Evolutionary conservation across 768 basidiomycete species (phyloP), one percentile per base, ranked within the genome.

Genomic region (Mycena galopus): DNA sequence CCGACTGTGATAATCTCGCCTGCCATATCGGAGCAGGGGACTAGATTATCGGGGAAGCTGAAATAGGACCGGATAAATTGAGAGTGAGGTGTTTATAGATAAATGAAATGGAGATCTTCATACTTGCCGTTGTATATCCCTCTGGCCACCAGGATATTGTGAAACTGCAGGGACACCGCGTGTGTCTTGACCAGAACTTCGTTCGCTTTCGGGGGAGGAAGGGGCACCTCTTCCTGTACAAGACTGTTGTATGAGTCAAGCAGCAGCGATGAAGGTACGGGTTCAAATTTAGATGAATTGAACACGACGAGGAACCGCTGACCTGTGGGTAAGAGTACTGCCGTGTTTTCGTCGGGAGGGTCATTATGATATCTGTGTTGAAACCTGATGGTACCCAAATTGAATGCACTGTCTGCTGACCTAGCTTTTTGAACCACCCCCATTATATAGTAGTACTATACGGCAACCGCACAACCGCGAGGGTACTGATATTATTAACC

Each of bases 101-200:
- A 19, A 21, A 11, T 10, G 2, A 12, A 6, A 1, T 10, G 12
- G n/a, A 23, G 56, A 16, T 17, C 58, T n/a, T n/a, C 12, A n/a
- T 58, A 83, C 86, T 76, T 72, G 44, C 73, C 68, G 23, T 82
- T 79, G 76, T 88, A 89, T 7, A 37, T 37, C 16, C 84, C 85
- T 17, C 53, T 79, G n/a, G 86, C 79, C n/a, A 90, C 79, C 12
- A 79, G 56, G 7, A 90, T 77, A 74, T 91, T 89, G 39, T 89
- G 86, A 73, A 82, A 91, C 55, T 56, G 55, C 9, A 56, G 55
- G 17, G n/a, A n/a, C n/a, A n/a, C n/a, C n/a, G n/a, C n/a, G n/a
- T n/a, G n/a, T n/a, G n/a, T n/a, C n/a, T n/a, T 56, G 19, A 56
- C 55, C 12, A 56, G 55, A 10, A 56, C 55, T 5, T 56, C 30